A percentile compares a stretch with the other conserved stretches of the same genome.
phyloP scores from a whole-genome alignment of 2,329 filamentous ascomycete genomes.

The Nemania bipapillata region DNA sequence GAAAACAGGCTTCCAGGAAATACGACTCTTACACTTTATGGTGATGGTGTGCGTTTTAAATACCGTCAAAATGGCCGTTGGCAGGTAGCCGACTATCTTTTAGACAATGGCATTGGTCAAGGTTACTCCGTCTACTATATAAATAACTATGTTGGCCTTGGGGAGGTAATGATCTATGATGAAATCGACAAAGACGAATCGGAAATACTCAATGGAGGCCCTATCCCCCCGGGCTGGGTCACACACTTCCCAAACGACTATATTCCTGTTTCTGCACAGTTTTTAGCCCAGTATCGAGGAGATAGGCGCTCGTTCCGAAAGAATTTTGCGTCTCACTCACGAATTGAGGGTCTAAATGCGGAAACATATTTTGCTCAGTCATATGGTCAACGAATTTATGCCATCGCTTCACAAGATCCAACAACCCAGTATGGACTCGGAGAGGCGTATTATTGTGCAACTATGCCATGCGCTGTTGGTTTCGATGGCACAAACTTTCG shows the following conservation, averaged over 20 bases:
- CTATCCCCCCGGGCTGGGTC: constrained; percentile 9
- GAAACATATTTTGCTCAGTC: neutral
- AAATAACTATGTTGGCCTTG: neutral
- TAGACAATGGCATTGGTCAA: constrained; percentile 9
- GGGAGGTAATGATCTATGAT: neutral
- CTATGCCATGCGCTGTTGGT: neutral
- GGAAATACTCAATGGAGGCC: constrained; percentile 7
- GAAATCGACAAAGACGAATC: constrained; percentile 17
- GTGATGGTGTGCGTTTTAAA: too few species aligned
- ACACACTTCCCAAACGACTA: constrained; percentile 6
- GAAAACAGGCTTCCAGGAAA: too few species aligned
- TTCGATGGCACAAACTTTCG: neutral
- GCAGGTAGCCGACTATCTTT: neutral
- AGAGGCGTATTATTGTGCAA: neutral
- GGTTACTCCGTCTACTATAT: neutral
- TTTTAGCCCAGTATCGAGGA: neutral
- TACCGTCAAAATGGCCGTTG: too few species aligned
- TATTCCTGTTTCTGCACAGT: neutral
- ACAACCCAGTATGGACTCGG: neutral
- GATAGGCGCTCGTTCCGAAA: too few species aligned
- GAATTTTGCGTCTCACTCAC: neutral
- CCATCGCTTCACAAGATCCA: neutral
- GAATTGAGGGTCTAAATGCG: neutral
- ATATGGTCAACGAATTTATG: neutral
- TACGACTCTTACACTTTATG: too few species aligned